A percentile compares a stretch with the other conserved stretches of the same genome.
Evolutionary conservation across 1,284 basidiomycete species (phyloP).

Genomic region (Leucoagaricus sp.): DNA sequence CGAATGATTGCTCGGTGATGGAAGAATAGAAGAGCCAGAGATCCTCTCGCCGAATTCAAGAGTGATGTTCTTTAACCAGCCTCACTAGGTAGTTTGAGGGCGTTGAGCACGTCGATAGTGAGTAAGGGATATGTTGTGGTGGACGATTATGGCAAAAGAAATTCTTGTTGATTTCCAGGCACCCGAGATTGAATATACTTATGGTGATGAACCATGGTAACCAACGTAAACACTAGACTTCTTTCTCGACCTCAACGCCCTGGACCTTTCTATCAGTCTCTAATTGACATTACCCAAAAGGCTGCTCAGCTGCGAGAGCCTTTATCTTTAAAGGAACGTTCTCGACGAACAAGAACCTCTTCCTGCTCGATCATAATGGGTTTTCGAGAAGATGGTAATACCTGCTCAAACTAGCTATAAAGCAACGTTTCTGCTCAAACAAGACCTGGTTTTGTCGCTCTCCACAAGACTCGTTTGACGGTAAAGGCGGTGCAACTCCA

Average conservation of each 20-base stretch:
- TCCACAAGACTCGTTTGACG: neutral
- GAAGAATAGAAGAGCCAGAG: no score
- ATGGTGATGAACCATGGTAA: neutral
- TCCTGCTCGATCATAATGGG: neutral
- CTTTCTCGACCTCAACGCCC: neutral
- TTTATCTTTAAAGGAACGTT: neutral
- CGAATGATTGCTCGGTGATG: no score
- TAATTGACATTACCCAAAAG: neutral
- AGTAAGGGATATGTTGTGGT: no score
- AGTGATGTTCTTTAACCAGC: no score
- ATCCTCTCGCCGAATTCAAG: no score
- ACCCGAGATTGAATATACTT: no score
- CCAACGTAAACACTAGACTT: neutral
- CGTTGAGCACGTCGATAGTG: no score
- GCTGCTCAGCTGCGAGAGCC: constrained; percentile 25
- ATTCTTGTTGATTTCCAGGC: no score
- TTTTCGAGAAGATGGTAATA: neutral
- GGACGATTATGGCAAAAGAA: no score
- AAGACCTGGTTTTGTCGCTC: neutral
- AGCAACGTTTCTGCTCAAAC: neutral
- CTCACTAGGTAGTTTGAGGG: no score
- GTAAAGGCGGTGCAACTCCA: constrained; percentile 2
- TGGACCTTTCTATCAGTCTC: neutral
- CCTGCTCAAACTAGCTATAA: neutral
- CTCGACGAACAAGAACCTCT: neutral